Percentiles rank a stretch among this genome's conserved stretches.
Conservation (phyloP, 2,329 filamentous ascomycete species). For the Colletotrichum sublineola region DNA sequence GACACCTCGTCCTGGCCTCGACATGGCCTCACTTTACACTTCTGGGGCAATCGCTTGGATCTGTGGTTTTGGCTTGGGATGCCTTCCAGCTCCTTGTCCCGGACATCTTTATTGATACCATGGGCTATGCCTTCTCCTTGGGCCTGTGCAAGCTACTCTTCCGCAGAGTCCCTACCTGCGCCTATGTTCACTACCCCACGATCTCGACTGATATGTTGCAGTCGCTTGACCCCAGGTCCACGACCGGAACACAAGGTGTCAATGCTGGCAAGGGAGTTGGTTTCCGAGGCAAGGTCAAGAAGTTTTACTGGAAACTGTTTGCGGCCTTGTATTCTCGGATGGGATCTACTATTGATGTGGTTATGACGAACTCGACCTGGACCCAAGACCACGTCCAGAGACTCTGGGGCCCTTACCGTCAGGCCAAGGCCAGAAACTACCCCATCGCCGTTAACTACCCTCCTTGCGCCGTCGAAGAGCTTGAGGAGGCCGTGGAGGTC, state of each 20-base stretch:
- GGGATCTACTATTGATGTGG: conserved; percentile 87
- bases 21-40: conserved; percentile 95
- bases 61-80: conserved; percentile 88
- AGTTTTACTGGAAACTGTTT: conserved; percentile 88
- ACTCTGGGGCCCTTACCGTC: conserved; percentile 78
- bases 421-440: conserved; percentile 57
- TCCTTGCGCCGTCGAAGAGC: conserved; percentile 88
- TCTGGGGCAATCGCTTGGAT: conserved; percentile 92
- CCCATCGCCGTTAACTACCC: conserved; percentile 87
- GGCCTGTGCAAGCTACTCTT: conserved; percentile 88
- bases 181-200: conserved; percentile 98
- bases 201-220: conserved; percentile 98
- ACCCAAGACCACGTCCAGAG: conserved; percentile 85
- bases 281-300: conserved; percentile 78
- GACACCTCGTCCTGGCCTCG: conserved; percentile 86
- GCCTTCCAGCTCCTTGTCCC: conserved; percentile 93
- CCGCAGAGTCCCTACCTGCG: conserved; percentile 82
- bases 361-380: conserved; percentile 98
- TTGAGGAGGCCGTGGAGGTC: conserved; percentile 81
- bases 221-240: conserved; percentile 76
- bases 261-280: conserved; percentile 88
- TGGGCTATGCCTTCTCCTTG: conserved; percentile 95
- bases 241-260: conserved; percentile 75
- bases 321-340: conserved; percentile 85
- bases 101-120: conserved; percentile 96